phyloP scores from a whole-genome alignment of 2,329 filamentous ascomycete species.

The Microcyclospora tardicrescens region DNA sequence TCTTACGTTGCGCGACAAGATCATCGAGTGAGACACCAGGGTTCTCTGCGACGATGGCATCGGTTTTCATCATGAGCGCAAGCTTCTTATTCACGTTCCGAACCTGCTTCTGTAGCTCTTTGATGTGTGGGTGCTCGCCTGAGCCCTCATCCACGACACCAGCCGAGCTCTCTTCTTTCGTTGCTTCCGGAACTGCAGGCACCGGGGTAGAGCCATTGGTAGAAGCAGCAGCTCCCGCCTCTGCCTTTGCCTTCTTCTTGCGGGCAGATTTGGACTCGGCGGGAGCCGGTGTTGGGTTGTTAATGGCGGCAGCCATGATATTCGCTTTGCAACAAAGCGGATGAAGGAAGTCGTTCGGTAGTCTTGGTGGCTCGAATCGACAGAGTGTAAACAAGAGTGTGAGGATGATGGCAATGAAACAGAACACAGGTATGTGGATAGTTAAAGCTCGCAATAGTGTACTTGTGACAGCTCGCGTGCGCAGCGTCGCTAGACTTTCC shows the following conservation, averaged over 20 bases:
- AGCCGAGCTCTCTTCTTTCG: constrained; percentile 12
- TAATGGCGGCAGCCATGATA: constrained; percentile 37
- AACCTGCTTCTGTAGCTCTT: constrained; percentile 85
- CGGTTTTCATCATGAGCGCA: constrained; percentile 60
- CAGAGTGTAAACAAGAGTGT: no score
- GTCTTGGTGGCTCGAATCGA: no score
- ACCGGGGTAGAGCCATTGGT: constrained; percentile 9
- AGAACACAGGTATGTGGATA: no score
- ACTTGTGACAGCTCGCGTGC: no score
- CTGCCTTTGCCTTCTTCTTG: constrained; percentile 41
- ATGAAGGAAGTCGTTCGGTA: no score
- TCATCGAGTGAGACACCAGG: constrained; percentile 59
- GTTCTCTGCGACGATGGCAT: constrained; percentile 55
- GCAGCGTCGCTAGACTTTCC: no score
- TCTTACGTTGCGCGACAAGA: constrained; percentile 55
- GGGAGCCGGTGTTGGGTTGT: constrained; percentile 49
- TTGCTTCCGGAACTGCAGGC: constrained; percentile 10
- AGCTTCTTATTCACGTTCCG: constrained; percentile 93
- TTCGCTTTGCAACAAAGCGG: neutral
- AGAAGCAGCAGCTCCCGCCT: constrained; percentile 20
- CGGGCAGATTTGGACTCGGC: constrained; percentile 38
- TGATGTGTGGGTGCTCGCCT: constrained; percentile 66
- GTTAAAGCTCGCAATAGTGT: no score
- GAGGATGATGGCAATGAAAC: no score
- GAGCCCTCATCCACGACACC: constrained; percentile 36